Base-by-base conservation (phyloP, 495 filamentous ascomycete genomes). In the Pseudotulostoma volvatum region DNA sequence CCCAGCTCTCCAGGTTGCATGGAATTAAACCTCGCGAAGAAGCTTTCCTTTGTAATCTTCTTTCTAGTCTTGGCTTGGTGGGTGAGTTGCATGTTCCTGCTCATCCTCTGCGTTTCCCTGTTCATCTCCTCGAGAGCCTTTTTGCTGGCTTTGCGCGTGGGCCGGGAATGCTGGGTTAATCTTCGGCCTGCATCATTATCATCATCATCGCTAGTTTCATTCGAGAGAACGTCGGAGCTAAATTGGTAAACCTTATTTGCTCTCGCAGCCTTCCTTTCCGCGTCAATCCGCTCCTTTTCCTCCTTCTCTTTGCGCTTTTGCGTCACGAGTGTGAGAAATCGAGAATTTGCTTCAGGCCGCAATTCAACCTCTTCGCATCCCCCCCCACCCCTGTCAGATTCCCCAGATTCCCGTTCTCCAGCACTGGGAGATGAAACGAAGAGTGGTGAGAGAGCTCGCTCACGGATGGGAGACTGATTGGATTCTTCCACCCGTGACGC, bases 61-160 rank as follows among this genome's bases (percentile, higher is more conserved):
- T 90, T 95, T 63, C 81, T 90, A 2, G 85, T 88, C 52, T 73
- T 79, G 4, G 82, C 79, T 51, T 95, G 75, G 53, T 96, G 85
- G n/a, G 80, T 72, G 16, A 99, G 64, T 50, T 95, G 90, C 70
- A 90, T 77, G 45, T 81, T 90, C 41, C 90, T 73, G 44, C 70
- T 77, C 66, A 99, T 70, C 16, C 92, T 77, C 56, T 95, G 87
- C 1, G 88, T 94, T 57, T 96, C 90, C 32, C 82, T 68, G 40
- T 74, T 74, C 77, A 96, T 93, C 50, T 96, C 88, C 56, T 94
- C 82, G n/a, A 93, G 40, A 0, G 92, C 90, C 62, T 88, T 94
- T 63, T 92, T 96, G 60, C 87, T 84, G 3, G 90, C 90, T 48
- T 86, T 93, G 1, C 90, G 74, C 3, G 79, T 63, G 3, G 84